Evolutionary conservation across 495 filamentous ascomycete genomes (phyloP), one percentile per base, ranked within the genome.

Genomic region (Xylaria scruposa): DNA sequence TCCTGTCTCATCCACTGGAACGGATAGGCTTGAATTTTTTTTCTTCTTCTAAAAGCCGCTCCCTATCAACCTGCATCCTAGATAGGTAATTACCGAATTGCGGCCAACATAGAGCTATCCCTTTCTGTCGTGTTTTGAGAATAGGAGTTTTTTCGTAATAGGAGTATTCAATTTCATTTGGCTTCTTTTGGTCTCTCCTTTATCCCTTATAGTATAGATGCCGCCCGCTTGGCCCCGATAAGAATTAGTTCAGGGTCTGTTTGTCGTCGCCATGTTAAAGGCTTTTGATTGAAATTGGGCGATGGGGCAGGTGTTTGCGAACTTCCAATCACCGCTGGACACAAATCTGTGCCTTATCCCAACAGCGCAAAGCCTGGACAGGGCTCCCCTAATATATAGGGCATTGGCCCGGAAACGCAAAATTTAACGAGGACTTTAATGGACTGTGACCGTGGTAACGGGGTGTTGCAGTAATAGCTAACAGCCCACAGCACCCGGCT

Each of bases 391-490:
- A 71, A 71, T 8, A 54, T 29, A 67, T 53, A 58, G 36, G 26
- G 62, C 62, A 71, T 70, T 70, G 68, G 68, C 68, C 68, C 12
- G 68, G 68, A 70, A 70, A 70, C 68, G 68, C 64, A 62, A 17
- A 49, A 62, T 40, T 53, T 21, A 21, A 64, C 33, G 33, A 46
- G 24, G 6, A 17, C 33, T 9, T 12, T 15, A 21, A 29, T 42
- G 8, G 38, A 21, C 15, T 29, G 31, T 60, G 38, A 60, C 58
- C 31, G 33, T 4, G 17, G 58, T 60, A 36, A 38, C 56, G 9
- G 21, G 21, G 15, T 38, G 56, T 1, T 60, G 33, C 31, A 44
- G n/a, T 44, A 63, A 44, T n/a, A 63, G 60, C 38, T 44, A 63
- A 29, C 60, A 63, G 60, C n/a, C 38, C 4, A 21, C 21, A 36